Evolutionary conservation across 2,329 filamentous ascomycete genomes (phyloP).

Genomic region (Leptographium galeiforme): DNA sequence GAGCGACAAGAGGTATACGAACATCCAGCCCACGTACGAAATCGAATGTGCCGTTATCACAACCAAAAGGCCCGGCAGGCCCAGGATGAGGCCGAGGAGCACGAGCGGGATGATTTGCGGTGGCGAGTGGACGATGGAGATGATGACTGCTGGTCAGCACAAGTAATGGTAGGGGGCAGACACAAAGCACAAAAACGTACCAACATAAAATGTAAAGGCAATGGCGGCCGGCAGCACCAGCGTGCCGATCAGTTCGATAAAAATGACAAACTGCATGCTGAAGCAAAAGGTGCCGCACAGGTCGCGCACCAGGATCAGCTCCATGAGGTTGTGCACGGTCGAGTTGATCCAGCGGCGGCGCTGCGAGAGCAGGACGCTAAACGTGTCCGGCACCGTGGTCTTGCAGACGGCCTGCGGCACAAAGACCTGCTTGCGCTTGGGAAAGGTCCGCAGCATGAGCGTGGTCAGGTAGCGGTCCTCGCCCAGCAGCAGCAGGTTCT

Average conservation of each 20-base stretch:
- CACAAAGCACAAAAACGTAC: conserved; percentile 56
- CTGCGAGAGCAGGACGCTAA: conserved; percentile 85
- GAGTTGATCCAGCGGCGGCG: conserved; percentile 98
- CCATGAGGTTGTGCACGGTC: conserved; percentile 97
- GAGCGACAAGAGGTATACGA: conserved; percentile 84
- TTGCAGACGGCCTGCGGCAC: conserved; percentile 98
- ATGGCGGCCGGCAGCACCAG: conserved; percentile 92
- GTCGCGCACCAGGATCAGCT: conserved; percentile 87
- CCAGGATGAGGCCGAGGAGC: conserved; percentile 78
- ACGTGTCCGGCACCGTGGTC: conserved; percentile 86
- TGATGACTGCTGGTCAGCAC: conserved; percentile 46
- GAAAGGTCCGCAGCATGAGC: conserved; percentile 96
- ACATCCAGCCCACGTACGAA: conserved; percentile 92
- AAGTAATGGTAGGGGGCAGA: too few species aligned
- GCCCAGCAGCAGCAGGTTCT: conserved; percentile 81
- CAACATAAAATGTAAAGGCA: conserved; percentile 90
- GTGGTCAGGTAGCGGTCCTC: conserved; percentile 94
- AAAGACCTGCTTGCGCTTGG: conserved; percentile 97
- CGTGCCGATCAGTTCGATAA: conserved; percentile 88
- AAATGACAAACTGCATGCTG: conserved; percentile 98
- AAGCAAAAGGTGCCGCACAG: conserved; percentile 98
- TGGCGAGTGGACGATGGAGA: conserved; percentile 64
- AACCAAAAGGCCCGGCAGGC: conserved; percentile 83
- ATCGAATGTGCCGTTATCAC: conserved; percentile 85
- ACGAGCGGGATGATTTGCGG: conserved; percentile 84